Percentiles rank a stretch among this genome's conserved stretches.
phyloP scores from a whole-genome alignment of 2,329 filamentous ascomycete genomes.

The Trichoderma sp. region DNA sequence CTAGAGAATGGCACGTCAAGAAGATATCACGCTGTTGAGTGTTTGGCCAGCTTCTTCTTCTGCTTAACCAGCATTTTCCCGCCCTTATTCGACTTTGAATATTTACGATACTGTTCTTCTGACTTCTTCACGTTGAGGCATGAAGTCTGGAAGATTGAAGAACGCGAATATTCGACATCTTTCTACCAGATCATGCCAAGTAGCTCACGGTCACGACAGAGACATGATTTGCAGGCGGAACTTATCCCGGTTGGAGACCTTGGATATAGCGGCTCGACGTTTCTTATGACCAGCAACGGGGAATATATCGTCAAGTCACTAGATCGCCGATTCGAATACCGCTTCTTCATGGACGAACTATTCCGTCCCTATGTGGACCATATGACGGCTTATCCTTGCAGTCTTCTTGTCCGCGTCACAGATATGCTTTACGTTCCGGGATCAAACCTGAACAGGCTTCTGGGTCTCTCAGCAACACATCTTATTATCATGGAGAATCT shows the following conservation, averaged over 20 bases:
- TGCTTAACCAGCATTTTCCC: too few relatives aligned
- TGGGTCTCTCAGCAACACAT: slow-evolving; percentile 67
- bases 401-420: slow-evolving; percentile 71
- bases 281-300: slow-evolving; percentile 69
- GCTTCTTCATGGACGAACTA: slow-evolving; percentile 69
- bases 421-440: slow-evolving; percentile 66
- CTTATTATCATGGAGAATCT: slow-evolving; percentile 82
- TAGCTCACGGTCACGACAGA: too few relatives aligned
- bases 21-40: too few relatives aligned
- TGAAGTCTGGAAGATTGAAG: too few relatives aligned
- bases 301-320: slow-evolving; percentile 73
- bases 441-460: slow-evolving; percentile 59
- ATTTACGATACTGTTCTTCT: too few relatives aligned
- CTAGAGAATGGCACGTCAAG: too few relatives aligned
- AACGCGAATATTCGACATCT: too few relatives aligned
- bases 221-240: too few relatives aligned
- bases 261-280: slow-evolving; percentile 76
- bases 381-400: slow-evolving; percentile 62
- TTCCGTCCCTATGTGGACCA: slow-evolving; percentile 67
- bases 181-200: too few relatives aligned
- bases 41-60: too few relatives aligned
- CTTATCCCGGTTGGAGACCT: slow-evolving; percentile 41
- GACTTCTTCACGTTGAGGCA: too few relatives aligned
- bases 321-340: slow-evolving; percentile 69
- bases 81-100: too few relatives aligned